Conservation (phyloP, 2,329 filamentous ascomycete species). For the Cladophialophora yegresii region DNA sequence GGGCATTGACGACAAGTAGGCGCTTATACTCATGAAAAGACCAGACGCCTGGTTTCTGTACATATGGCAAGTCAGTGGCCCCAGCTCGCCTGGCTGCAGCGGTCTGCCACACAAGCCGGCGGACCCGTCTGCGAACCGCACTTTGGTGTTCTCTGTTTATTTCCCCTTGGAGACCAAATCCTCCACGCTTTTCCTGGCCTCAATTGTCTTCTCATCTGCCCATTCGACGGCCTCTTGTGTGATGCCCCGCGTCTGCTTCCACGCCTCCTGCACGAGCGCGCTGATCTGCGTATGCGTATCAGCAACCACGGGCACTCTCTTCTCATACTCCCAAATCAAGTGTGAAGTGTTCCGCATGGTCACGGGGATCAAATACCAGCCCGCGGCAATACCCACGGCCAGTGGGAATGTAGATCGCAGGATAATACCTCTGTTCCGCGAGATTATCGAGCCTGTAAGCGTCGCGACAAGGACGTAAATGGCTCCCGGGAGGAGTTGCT, state of each 20-base stretch:
- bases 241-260: conserved; percentile 42
- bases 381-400: conserved; percentile 77
- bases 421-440: conserved; percentile 82
- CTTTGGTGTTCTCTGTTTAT: conserved; percentile 18
- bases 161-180: conserved; percentile 35
- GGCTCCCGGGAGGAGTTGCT: conserved; percentile 83
- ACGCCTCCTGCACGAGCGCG: conserved; percentile 68
- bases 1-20: neutral
- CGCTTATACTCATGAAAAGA: neutral
- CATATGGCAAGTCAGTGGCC: neutral
- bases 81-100: neutral
- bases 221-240: conserved; percentile 27
- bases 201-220: conserved; percentile 31
- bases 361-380: conserved; percentile 80
- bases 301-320: conserved; percentile 78
- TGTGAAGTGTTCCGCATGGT: conserved; percentile 88
- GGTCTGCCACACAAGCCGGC: no score
- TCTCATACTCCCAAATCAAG: conserved; percentile 89
- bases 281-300: conserved; percentile 75
- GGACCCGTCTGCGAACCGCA: neutral
- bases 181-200: conserved; percentile 34
- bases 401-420: conserved; percentile 75
- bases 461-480: conserved; percentile 91
- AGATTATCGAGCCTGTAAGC: conserved; percentile 92
- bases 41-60: neutral